phyloP scores from a whole-genome alignment of 2,329 filamentous ascomycete genomes.

The Cercospora sojina region DNA sequence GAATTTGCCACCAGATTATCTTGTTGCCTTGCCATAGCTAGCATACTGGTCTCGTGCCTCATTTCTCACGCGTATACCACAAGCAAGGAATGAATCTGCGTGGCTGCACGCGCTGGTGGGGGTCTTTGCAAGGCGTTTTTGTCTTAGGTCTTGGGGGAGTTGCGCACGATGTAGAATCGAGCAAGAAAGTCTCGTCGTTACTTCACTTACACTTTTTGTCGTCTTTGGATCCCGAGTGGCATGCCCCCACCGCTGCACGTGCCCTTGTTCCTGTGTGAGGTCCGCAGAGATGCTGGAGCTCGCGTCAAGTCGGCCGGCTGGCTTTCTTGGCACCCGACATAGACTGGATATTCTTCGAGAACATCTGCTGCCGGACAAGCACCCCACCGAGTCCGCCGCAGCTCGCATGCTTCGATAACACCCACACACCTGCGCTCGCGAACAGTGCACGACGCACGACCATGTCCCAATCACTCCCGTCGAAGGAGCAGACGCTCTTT shows the following conservation, averaged over 20 bases:
- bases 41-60: constrained; percentile 27
- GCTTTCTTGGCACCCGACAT: neutral
- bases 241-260: neutral
- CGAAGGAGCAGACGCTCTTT: constrained; percentile 93
- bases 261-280: neutral
- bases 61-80: constrained; percentile 15
- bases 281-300: neutral
- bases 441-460: constrained; percentile 9
- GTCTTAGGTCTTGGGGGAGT: constrained; percentile 17
- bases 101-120: constrained; percentile 12
- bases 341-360: neutral
- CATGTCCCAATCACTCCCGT: constrained; percentile 51
- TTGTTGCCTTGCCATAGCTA: constrained; percentile 26
- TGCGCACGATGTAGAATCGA: constrained; percentile 21
- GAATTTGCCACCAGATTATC: constrained; percentile 13
- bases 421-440: neutral
- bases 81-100: constrained; percentile 3
- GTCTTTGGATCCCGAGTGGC: neutral
- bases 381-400: neutral
- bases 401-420: constrained; percentile 14
- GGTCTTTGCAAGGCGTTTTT: constrained; percentile 22
- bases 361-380: neutral
- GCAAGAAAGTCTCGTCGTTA: constrained; percentile 26
- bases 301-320: neutral
- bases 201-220: neutral